Conservation (phyloP, 768 basidiomycete genomes). For the Fomitopsis pulvina region DNA sequence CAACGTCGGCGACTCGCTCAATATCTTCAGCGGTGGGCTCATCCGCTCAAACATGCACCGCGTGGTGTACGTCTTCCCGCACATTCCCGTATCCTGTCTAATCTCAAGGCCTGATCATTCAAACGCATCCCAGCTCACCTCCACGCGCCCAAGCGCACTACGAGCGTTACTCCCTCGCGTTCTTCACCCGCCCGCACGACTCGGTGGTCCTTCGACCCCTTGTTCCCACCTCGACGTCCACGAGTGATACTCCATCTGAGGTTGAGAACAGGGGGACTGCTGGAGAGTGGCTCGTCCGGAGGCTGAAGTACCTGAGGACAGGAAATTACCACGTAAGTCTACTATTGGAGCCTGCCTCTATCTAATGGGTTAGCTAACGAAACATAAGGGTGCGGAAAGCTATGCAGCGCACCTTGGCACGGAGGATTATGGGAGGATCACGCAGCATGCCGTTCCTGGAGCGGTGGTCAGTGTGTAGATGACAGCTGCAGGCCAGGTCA, state of each 20-base stretch:
- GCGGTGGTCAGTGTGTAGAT: not conserved
- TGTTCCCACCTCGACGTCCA: not conserved
- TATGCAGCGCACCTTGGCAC: constrained; percentile 1
- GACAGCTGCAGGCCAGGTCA: too few species aligned
- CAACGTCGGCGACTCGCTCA: constrained; percentile 41
- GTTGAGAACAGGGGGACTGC: constrained; percentile 30
- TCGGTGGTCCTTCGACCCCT: constrained; percentile 44
- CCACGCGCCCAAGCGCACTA: constrained; percentile 47
- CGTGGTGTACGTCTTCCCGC: constrained; percentile 37
- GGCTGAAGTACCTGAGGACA: constrained; percentile 29
- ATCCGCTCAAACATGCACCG: constrained; percentile 58
- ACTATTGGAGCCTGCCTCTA: too few species aligned
- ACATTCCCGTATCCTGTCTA: not conserved
- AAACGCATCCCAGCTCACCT: constrained; percentile 31
- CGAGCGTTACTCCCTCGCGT: constrained; percentile 63
- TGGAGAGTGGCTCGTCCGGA: constrained; percentile 33
- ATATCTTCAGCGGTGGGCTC: constrained; percentile 55
- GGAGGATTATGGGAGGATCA: constrained; percentile 1
- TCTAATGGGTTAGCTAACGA: too few species aligned
- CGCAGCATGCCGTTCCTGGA: not conserved
- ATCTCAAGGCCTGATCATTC: not conserved
- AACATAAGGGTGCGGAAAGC: not conserved
- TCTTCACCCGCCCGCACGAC: constrained; percentile 59
- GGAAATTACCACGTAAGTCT: constrained; percentile 10
- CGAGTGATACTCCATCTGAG: constrained; percentile 1